Percentiles rank a stretch among this genome's conserved stretches.
Conservation (phyloP, 2,329 filamentous ascomycete genomes). For the Scedosporium boydii region DNA sequence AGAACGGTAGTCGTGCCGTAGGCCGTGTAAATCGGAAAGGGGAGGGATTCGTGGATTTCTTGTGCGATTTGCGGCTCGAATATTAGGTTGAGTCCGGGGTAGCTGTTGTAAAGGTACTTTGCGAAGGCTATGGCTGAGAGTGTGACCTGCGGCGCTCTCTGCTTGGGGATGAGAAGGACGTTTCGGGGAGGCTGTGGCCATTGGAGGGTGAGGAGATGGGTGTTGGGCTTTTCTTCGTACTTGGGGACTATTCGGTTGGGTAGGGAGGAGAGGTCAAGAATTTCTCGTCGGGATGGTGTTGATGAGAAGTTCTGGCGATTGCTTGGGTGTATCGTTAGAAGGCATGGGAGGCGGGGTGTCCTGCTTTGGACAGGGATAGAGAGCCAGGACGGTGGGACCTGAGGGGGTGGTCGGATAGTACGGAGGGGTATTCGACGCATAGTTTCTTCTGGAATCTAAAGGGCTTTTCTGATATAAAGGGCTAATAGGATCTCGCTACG, state of each 20-base stretch:
- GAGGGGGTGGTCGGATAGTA: too few relatives aligned
- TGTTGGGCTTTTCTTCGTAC: slow-evolving; percentile 50
- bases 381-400: background rate
- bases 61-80: slow-evolving; percentile 70
- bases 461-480: too few relatives aligned
- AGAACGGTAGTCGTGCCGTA: slow-evolving; percentile 40
- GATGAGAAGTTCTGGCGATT: slow-evolving; percentile 33
- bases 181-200: slow-evolving; percentile 46
- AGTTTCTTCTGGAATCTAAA: too few relatives aligned
- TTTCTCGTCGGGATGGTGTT: slow-evolving; percentile 32
- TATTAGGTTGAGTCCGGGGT: slow-evolving; percentile 71
- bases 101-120: slow-evolving; percentile 68
- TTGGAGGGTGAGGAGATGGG: slow-evolving; percentile 44
- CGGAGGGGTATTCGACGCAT: too few relatives aligned
- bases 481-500: too few relatives aligned
- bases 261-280: slow-evolving; percentile 40
- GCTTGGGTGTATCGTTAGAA: background rate
- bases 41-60: slow-evolving; percentile 58
- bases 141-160: slow-evolving; percentile 43
- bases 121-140: slow-evolving; percentile 45
- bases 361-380: background rate
- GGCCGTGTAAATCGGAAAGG: slow-evolving; percentile 63
- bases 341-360: background rate
- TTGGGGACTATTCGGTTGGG: slow-evolving; percentile 49
- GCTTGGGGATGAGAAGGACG: slow-evolving; percentile 49